Percentiles rank a stretch among this genome's conserved stretches.
Conservation (phyloP, 306 rosid genomes). For the Rosa chinensis region DNA sequence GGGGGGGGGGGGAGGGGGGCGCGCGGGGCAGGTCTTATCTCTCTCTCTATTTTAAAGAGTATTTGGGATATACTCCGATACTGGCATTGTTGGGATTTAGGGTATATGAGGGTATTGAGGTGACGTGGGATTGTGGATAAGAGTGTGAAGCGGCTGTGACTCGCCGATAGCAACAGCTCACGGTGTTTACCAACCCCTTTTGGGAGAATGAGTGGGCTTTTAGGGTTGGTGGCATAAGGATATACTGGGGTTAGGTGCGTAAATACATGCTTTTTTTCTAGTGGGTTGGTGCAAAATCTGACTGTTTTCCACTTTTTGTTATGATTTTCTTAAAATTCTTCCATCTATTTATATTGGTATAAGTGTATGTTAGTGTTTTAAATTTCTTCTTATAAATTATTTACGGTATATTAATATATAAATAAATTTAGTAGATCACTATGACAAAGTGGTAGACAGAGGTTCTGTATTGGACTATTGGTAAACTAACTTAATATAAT, state of each 20-base stretch:
- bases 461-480: no score
- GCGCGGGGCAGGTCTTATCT: not conserved
- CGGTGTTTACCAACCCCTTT: not conserved
- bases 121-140: not conserved
- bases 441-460: no score
- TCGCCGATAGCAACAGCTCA: not conserved
- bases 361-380: no score
- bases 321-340: no score
- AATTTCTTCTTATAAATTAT: no score
- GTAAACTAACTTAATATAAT: no score
- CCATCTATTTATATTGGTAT: no score
- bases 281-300: not conserved
- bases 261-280: not conserved
- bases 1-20: no score
- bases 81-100: not conserved
- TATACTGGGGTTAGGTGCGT: not conserved
- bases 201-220: not conserved
- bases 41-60: no score
- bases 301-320: not conserved
- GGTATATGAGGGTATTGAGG: not conserved
- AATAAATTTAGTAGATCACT: no score
- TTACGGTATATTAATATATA: no score
- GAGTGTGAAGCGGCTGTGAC: slow-evolving; percentile 6
- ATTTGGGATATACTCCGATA: no score
- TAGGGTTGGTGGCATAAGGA: slow-evolving; percentile 3